These are phyloP conservation scores for Lachancea kluyveri DNA, from an alignment of 805 yeast species.

Conservation along the genomic window DNA sequence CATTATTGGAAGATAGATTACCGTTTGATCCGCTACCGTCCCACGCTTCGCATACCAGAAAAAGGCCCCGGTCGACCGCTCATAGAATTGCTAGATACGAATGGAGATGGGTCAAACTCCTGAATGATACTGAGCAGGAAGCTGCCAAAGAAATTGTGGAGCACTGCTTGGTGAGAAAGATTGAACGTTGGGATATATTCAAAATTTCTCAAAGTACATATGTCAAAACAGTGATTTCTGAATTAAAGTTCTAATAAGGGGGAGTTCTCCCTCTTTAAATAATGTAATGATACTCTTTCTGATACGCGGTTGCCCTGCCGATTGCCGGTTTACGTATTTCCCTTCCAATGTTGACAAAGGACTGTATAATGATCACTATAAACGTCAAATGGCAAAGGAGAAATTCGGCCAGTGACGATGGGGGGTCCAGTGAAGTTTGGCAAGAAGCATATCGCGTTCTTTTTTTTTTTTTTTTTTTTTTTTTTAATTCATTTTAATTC, in stretches of 20 bases:
- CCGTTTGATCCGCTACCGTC: slow-evolving; percentile 88
- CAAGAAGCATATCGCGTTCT: no score
- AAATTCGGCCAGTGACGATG: no score
- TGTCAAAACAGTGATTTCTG: slow-evolving; percentile 10
- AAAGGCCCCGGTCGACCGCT: slow-evolving; percentile 43
- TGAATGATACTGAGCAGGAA: slow-evolving; percentile 29
- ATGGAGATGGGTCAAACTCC: slow-evolving; percentile 73
- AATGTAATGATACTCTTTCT: no score
- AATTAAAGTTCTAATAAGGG: slow-evolving; percentile 6
- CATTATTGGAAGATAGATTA: slow-evolving; percentile 74
- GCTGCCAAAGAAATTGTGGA: slow-evolving; percentile 26
- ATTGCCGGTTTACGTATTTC: no score
- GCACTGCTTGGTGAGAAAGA: slow-evolving; percentile 26
- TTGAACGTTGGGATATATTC: slow-evolving; percentile 24
- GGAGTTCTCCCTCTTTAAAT: no score
- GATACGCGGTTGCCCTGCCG: no score
- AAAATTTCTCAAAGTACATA: slow-evolving; percentile 20
- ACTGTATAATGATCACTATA: no score
- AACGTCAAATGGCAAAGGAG: no score
- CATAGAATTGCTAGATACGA: slow-evolving; percentile 89
- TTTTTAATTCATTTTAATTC: no score
- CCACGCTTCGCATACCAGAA: slow-evolving; percentile 31
- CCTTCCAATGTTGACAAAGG: no score
- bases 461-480: no score
- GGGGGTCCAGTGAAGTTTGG: no score